Evolutionary conservation across 768 basidiomycete species (phyloP).

Genomic region (Boletus rubroflammeus): DNA sequence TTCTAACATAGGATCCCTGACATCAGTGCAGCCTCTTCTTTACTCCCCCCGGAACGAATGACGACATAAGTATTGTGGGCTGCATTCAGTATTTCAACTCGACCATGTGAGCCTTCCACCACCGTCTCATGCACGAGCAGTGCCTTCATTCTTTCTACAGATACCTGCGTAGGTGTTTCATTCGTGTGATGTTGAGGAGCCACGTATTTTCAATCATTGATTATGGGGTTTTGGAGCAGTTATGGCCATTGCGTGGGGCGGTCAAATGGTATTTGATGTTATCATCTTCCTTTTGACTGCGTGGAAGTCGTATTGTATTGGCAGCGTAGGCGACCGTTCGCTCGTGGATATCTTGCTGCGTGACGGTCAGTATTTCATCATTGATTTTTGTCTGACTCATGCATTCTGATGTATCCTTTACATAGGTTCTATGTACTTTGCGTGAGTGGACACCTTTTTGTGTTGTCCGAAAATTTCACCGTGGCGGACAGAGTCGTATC

Average conservation of each 20-base stretch:
- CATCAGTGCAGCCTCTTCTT: slow-evolving; percentile 13
- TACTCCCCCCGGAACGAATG: neutral
- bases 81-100: neutral
- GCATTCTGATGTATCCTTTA: neutral
- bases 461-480: neutral
- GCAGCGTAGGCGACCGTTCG: no score
- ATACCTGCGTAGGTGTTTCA: slow-evolving; percentile 6
- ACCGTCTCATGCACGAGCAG: neutral
- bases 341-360: no score
- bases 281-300: no score
- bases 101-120: neutral
- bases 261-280: slow-evolving; percentile 15
- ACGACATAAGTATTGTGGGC: no score
- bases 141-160: neutral
- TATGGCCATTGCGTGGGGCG: slow-evolving; percentile 5
- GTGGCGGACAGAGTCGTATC: slow-evolving; percentile 9
- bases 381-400: neutral
- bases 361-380: no score
- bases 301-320: no score
- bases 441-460: neutral
- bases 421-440: slow-evolving; percentile 19
- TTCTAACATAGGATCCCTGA: neutral
- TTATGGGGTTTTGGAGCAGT: neutral
- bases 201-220: neutral
- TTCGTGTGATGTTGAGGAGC: neutral